phyloP scores from a whole-genome alignment of 768 basidiomycete species.

The Mycena pura region DNA sequence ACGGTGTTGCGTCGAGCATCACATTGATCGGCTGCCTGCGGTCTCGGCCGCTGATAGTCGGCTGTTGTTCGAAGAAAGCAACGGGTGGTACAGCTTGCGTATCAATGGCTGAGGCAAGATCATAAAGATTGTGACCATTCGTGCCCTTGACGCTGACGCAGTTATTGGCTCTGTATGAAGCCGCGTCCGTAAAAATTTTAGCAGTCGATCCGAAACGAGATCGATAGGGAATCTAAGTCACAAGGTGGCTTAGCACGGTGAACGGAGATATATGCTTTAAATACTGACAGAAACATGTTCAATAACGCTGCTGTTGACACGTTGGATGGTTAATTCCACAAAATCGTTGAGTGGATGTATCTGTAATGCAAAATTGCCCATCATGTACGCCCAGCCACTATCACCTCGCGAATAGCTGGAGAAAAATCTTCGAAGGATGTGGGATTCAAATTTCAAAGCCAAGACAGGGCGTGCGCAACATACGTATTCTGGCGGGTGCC shows the following conservation, averaged over 20 bases:
- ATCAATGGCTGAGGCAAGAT: slow-evolving; percentile 10
- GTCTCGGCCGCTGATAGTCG: slow-evolving; percentile 37
- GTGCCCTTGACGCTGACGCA: slow-evolving; percentile 55
- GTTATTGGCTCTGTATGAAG: slow-evolving; percentile 58
- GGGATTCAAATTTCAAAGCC: not conserved
- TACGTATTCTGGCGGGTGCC: slow-evolving; percentile 58
- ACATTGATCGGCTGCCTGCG: slow-evolving; percentile 54
- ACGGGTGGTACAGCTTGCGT: slow-evolving; percentile 32
- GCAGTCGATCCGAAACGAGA: slow-evolving; percentile 56
- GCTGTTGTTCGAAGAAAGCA: slow-evolving; percentile 48
- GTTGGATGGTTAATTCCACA: slow-evolving; percentile 55
- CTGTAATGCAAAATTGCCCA: slow-evolving; percentile 64
- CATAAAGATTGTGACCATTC: slow-evolving; percentile 54
- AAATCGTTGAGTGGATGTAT: slow-evolving; percentile 58
- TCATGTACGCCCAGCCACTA: slow-evolving; percentile 48
- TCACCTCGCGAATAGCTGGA: slow-evolving; percentile 48
- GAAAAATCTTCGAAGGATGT: slow-evolving; percentile 45
- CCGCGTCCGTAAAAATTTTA: slow-evolving; percentile 53
- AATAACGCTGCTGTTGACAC: slow-evolving; percentile 41
- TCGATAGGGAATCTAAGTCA: slow-evolving; percentile 59
- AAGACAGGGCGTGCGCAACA: slow-evolving; percentile 21
- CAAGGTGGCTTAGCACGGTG: not conserved
- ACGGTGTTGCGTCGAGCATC: slow-evolving; percentile 52
- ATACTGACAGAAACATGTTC: slow-evolving; percentile 54
- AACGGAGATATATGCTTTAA: not conserved